Evolutionary conservation across 2,329 filamentous ascomycete genomes (phyloP).

Genomic region (Fusarium solani-melongenae): DNA sequence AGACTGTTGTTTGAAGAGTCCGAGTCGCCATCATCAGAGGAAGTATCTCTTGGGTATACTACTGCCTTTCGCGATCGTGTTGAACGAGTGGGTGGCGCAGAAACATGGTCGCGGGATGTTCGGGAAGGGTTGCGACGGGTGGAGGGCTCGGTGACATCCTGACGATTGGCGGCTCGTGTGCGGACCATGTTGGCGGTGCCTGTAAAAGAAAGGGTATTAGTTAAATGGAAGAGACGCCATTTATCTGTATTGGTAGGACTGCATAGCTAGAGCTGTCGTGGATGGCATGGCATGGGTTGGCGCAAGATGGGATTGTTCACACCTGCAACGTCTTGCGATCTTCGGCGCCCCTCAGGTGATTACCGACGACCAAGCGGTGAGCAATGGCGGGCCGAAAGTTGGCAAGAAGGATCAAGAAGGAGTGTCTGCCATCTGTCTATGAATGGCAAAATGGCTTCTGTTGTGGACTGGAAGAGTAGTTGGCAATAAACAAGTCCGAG

Average conservation of each 20-base stretch:
- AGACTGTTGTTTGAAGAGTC: constrained; percentile 21
- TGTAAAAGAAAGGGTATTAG: constrained; percentile 21
- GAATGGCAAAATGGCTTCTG: neutral
- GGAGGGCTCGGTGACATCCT: constrained; percentile 10
- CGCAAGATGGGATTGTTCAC: constrained; percentile 25
- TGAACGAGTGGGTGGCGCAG: constrained; percentile 22
- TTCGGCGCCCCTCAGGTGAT: constrained; percentile 5
- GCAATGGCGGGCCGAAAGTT: neutral
- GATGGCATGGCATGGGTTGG: constrained; percentile 1
- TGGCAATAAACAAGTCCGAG: constrained; percentile 2
- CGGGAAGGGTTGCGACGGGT: constrained; percentile 41
- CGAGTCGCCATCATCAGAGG: constrained; percentile 20
- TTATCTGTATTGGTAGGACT: too few species aligned
- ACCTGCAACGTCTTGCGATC: constrained; percentile 21
- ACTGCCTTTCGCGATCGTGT: constrained; percentile 25
- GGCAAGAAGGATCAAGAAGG: neutral
- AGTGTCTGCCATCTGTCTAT: neutral
- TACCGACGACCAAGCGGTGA: neutral
- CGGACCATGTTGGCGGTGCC: constrained; percentile 40
- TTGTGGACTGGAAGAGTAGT: neutral
- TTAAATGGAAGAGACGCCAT: neutral
- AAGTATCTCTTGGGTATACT: constrained; percentile 19
- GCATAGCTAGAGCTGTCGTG: neutral
- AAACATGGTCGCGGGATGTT: constrained; percentile 17
- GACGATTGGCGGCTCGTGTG: constrained; percentile 41